phyloP scores from a whole-genome alignment of 2,329 filamentous ascomycete genomes.

The Fusarium sp. region DNA sequence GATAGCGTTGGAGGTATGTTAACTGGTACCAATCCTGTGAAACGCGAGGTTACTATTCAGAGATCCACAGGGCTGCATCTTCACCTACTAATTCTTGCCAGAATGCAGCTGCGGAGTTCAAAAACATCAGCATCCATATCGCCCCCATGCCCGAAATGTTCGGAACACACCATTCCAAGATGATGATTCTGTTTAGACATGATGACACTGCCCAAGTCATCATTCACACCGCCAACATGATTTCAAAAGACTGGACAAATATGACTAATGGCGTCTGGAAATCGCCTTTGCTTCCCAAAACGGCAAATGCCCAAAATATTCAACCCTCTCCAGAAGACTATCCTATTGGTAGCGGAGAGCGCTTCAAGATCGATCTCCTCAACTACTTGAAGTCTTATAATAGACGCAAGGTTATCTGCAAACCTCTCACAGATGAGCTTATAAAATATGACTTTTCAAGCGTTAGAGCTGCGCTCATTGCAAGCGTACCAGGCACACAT shows the following conservation, averaged over 20 bases:
- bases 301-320: constrained; percentile 22
- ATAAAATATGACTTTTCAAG: constrained; percentile 75
- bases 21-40: not conserved
- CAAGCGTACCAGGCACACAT: constrained; percentile 80
- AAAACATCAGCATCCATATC: constrained; percentile 77
- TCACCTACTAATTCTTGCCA: constrained; percentile 51
- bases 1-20: constrained; percentile 67
- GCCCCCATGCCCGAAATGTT: constrained; percentile 87
- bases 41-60: not conserved
- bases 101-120: constrained; percentile 71
- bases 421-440: constrained; percentile 69
- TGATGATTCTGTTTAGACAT: constrained; percentile 85
- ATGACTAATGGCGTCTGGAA: constrained; percentile 89
- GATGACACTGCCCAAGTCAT: constrained; percentile 83
- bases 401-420: constrained; percentile 65
- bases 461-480: constrained; percentile 79
- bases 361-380: constrained; percentile 82
- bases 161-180: constrained; percentile 88
- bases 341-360: constrained; percentile 69
- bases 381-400: constrained; percentile 81
- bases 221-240: constrained; percentile 94
- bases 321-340: constrained; percentile 14
- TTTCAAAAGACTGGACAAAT: constrained; percentile 86
- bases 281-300: constrained; percentile 76
- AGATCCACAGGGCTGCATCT: not conserved